Base-by-base conservation (phyloP, 768 basidiomycete species). In the Dentipellis fragilis region DNA sequence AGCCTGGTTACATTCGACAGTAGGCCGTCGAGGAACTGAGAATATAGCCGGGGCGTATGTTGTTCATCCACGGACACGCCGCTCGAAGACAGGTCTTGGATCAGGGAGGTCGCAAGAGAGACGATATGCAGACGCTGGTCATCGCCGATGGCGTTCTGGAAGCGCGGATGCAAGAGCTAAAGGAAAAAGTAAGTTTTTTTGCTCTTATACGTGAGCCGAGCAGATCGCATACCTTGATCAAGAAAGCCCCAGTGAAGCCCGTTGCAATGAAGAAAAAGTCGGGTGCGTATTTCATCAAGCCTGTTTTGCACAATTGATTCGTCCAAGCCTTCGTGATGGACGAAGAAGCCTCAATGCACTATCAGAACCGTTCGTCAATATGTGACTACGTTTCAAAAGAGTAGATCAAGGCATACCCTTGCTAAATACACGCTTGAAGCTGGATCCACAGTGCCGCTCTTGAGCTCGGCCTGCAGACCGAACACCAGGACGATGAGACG, bases 241-340 rank as follows among this genome's bases (percentile, higher is more conserved):
- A 54, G 49, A 62, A 60, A 39, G 61, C 56, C 45, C 51, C 54
- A 0, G 61, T 56, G 39, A 62, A 62, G n/a, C 61, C 61, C 17
- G 52, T 46, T 14, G 59, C 59, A 7, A 56, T 48, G 16, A 62
- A 62, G 57, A 62, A 62, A 51, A 60, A 60, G 52, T 62, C 61
- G 22, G 61, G 61, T 7, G 61, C 56, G 17, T 53, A 54, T 4
- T 36, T 52, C 45, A 55, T 45, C 21, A 57, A 54, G 14, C 57
- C 59, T 0, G 50, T 57, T 6, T 53, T 36, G 14, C 58, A 48
- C 56, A 62, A 51, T 21, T 40, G 46, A 10, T 49, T 45, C 42
- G 49, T 51, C 61, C 61, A 60, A 14, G 59, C 19, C 10, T 56
- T 34, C n/a, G 57, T 60, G 54, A 62, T 10, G 1, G 51, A 34